These are phyloP conservation scores for Primulina eburnea DNA, from an alignment of 257 asterid genomes.

Conservation along the genomic window DNA sequence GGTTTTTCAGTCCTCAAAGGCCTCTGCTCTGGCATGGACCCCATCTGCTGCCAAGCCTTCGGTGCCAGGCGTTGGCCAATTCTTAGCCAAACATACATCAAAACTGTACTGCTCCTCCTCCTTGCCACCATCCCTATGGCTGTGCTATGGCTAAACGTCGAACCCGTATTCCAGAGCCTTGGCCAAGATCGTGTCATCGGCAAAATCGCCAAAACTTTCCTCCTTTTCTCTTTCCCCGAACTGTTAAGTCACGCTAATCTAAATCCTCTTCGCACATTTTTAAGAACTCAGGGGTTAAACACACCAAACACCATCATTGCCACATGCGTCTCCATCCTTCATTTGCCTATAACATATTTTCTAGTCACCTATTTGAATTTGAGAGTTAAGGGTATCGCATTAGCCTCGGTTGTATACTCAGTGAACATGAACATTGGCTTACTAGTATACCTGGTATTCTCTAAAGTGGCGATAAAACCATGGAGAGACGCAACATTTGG, in stretches of 20 bases:
- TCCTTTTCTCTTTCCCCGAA: constrained; percentile 58
- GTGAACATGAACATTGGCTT: constrained; percentile 62
- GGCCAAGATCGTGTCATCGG: constrained; percentile 65
- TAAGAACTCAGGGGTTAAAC: constrained; percentile 65
- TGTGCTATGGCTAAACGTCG: constrained; percentile 61
- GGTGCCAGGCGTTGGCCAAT: constrained; percentile 65
- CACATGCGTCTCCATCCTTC: constrained; percentile 48
- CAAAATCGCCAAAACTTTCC: constrained; percentile 52
- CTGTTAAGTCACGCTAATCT: constrained; percentile 56
- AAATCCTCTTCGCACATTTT: constrained; percentile 54
- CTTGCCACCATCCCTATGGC: constrained; percentile 56
- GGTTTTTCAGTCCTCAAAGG: constrained; percentile 82
- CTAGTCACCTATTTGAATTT: constrained; percentile 49
- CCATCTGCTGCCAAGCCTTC: constrained; percentile 80
- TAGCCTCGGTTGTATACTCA: constrained; percentile 57
- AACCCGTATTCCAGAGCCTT: constrained; percentile 41
- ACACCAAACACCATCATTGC: constrained; percentile 61
- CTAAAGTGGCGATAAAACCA: constrained; percentile 62
- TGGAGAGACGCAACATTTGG: constrained; percentile 49
- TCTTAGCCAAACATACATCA: constrained; percentile 58
- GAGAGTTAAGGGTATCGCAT: constrained; percentile 59
- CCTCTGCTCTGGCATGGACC: constrained; percentile 78
- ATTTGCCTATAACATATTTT: constrained; percentile 61
- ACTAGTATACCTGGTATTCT: constrained; percentile 41
- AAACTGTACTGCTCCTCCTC: constrained; percentile 63